Conservation (phyloP, 805 yeast genomes). For the Candida railenensis region DNA sequence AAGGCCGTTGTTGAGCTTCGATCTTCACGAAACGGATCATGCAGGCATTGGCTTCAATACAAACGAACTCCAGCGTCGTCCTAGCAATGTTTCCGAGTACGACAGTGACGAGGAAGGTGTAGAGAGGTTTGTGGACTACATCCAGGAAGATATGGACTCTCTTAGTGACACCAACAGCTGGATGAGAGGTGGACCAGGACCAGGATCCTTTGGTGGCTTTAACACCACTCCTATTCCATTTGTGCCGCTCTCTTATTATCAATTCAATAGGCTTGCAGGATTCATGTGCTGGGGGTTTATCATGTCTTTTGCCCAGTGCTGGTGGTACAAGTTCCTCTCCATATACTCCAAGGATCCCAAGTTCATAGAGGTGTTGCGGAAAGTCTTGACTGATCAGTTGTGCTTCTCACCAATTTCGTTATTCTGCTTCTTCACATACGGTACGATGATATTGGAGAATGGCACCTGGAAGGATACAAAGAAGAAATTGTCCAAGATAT, state of each 20-base stretch:
- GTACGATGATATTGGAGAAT: constrained; percentile 76
- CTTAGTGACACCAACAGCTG: constrained; percentile 3
- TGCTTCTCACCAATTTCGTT: constrained; percentile 86
- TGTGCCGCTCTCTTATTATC: constrained; percentile 45
- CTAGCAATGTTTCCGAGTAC: constrained; percentile 1
- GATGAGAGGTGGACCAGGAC: neutral
- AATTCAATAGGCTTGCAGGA: constrained; percentile 69
- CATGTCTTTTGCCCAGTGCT: constrained; percentile 79
- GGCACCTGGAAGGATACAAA: constrained; percentile 66
- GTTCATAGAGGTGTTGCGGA: constrained; percentile 78
- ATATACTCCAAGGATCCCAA: constrained; percentile 80
- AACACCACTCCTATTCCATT: constrained; percentile 5
- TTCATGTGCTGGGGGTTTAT: constrained; percentile 87
- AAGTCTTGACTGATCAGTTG: constrained; percentile 88
- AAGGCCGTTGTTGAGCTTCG: constrained; percentile 22
- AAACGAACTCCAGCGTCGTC: constrained; percentile 9
- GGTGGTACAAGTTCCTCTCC: constrained; percentile 82
- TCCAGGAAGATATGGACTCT: constrained; percentile 26
- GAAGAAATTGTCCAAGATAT: constrained; percentile 63
- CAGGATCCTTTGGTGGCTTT: constrained; percentile 1
- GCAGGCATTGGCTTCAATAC: constrained; percentile 20
- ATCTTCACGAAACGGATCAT: constrained; percentile 14
- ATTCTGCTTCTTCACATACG: constrained; percentile 76
- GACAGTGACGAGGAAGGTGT: constrained; percentile 19
- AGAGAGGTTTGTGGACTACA: constrained; percentile 30